Conservation (phyloP, 768 basidiomycete genomes). For the Porpolomopsis calyptriformis region DNA sequence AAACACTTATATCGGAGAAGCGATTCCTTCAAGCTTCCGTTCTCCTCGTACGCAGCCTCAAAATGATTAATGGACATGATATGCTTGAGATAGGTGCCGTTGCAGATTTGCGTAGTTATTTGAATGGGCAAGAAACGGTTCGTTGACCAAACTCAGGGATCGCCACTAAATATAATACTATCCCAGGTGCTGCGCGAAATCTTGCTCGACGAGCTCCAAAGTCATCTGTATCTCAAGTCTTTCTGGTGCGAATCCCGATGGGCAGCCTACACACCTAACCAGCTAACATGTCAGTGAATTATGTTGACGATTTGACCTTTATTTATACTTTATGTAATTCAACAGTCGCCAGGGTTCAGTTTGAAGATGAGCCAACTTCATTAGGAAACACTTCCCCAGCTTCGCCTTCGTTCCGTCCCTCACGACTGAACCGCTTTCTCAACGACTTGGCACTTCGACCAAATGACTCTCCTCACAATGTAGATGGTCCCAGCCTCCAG, state of each 20-base stretch:
- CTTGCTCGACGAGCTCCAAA: constrained; percentile 88
- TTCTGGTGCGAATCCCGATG: constrained; percentile 95
- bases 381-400: constrained; percentile 26
- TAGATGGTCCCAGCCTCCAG: constrained; percentile 33
- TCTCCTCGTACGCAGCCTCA: constrained; percentile 77
- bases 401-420: constrained; percentile 30
- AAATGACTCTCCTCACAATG: constrained; percentile 68
- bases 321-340: too few species aligned
- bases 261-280: constrained; percentile 73
- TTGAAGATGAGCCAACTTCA: constrained; percentile 38
- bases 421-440: constrained; percentile 52
- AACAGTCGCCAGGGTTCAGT: constrained; percentile 61
- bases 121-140: constrained; percentile 79
- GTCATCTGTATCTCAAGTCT: constrained; percentile 92
- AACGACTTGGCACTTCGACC: constrained; percentile 56
- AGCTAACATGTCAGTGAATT: constrained; percentile 53
- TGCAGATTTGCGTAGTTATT: constrained; percentile 76
- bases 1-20: constrained; percentile 94
- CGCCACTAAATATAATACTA: constrained; percentile 4
- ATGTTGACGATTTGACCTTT: background rate
- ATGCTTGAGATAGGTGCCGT: constrained; percentile 95
- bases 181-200: constrained; percentile 81
- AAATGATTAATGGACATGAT: constrained; percentile 83
- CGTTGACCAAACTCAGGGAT: constrained; percentile 12
- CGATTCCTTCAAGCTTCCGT: constrained; percentile 81